Base-by-base conservation (phyloP, 768 basidiomycete genomes). In the Suillus spraguei region DNA sequence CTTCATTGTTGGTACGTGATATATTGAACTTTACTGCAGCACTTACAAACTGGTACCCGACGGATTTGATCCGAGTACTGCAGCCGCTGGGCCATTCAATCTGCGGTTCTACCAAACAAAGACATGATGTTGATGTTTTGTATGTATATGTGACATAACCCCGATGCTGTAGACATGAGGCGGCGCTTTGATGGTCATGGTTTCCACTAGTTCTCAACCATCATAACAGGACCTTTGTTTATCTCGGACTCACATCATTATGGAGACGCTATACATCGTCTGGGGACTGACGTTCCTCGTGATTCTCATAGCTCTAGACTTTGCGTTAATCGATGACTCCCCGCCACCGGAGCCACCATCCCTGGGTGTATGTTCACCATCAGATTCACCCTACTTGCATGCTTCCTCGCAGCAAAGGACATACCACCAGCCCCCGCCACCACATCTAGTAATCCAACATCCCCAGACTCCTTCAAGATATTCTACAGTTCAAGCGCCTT, bases 1-100 rank as follows among this genome's bases (percentile, higher is more conserved):
- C 63, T 76, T 98, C 63, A 97, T 99, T 66, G 95, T 97, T 62
- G 95, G 95, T 86, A 60, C 68, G 88, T 82, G 4, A 32, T 38
- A 33, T 8, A 44, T 42, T 38, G 35, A 32, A 36, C 44, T 16
- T 46, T 52, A 41, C 28, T 28, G 28, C n/a, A 42, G 32, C 54
- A 41, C 33, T 22, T n/a, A n/a, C n/a, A n/a, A n/a, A n/a, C n/a
- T n/a, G n/a, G n/a, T n/a, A n/a, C n/a, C n/a, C n/a, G n/a, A n/a
- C n/a, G n/a, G n/a, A 39, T 11, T 16, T 56, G 24, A 53, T n/a
- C 11, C 5, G 17, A 56, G 24, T 24, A 2, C 9, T 39, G 2
- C 52, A 33, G 32, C 20, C 32, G 24, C 24, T 28, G 28, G 28
- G 28, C 22, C 16, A 9, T 56, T 39, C 16, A 28, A 20, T 10